Conservation (phyloP, 2,329 filamentous ascomycete genomes). For the Scleromitrula shiraiana region DNA sequence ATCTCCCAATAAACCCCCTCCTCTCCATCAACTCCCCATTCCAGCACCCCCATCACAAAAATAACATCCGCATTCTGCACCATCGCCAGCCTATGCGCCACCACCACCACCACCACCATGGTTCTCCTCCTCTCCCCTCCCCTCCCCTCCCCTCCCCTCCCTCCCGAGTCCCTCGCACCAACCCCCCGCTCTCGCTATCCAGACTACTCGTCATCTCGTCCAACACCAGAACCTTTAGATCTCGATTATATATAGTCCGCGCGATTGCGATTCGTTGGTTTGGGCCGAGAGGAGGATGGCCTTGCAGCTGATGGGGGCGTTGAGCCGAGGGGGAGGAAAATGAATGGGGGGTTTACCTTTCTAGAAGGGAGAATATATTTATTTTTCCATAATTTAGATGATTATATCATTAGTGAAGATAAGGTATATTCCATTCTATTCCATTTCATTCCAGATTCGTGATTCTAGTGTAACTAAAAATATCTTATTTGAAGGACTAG, state of each 20-base stretch:
- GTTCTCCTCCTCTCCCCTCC: slow-evolving; percentile 54
- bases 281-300: slow-evolving; percentile 39
- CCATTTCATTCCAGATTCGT: too few relatives aligned
- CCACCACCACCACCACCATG: slow-evolving; percentile 69
- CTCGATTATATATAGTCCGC: slow-evolving; percentile 43
- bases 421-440: too few relatives aligned
- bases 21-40: too few relatives aligned
- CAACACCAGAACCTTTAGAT: slow-evolving; percentile 44
- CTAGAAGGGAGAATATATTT: too few relatives aligned
- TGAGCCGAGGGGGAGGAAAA: slow-evolving; percentile 43
- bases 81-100: slow-evolving; percentile 70
- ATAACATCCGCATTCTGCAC: slow-evolving; percentile 56
- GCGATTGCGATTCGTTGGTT: slow-evolving; percentile 49
- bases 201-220: slow-evolving; percentile 52
- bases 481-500: too few relatives aligned
- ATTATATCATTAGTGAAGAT: too few relatives aligned
- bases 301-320: background rate
- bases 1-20: too few relatives aligned
- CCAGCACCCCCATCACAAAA: slow-evolving; percentile 26
- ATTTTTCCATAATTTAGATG: too few relatives aligned
- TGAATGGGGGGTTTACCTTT: slow-evolving; percentile 46
- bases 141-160: slow-evolving; percentile 55
- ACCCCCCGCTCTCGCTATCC: slow-evolving; percentile 48
- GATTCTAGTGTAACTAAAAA: too few relatives aligned
- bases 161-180: slow-evolving; percentile 61